Evolutionary conservation across 495 filamentous ascomycete species (phyloP), one percentile per base, ranked within the genome.

Genomic region (Aspergillus cristatus): DNA sequence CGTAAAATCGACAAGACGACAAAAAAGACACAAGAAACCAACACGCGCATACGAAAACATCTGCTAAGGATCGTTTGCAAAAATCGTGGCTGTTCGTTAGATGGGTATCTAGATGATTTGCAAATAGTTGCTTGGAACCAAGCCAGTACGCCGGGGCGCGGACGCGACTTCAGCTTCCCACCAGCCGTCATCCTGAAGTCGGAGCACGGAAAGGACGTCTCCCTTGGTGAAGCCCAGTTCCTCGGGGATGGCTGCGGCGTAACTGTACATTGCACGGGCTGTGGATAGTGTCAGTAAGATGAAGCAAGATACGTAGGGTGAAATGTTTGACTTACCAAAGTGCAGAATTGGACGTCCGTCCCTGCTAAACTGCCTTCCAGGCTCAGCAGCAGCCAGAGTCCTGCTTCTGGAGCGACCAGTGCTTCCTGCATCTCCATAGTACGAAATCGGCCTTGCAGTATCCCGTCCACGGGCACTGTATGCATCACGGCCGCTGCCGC

Each of bases 141-240:
- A 67, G 16, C 93, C 93, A 8, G 83, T 66, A 47, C 78, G 71
- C 14, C 76, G 72, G 17, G 79, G 79, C 48, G 76, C 78, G 0
- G 84, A 84, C 35, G 86, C 84, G 37, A 94, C 75, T 62, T 96
- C 89, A 11, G 93, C 91, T 68, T 97, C 91, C 93, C 93, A 99
- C 93, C 93, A 99, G 8, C 93, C 93, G 53, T 99, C 93, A 60
- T 99, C 93, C 57, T 99, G 93, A 41, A 89, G 76, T 44, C 86
- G 72, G 24, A 94, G 63, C n/a, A 99, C 78, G 1, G 90, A 86
- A 6, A 99, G 65, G 35, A 85, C 70, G 54, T 99, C 93, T 34
- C 93, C 93, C 62, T 97, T 97, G 8, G 75, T 72, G 51, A 99
- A 99, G 13, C 83, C 81, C 22, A 99, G 69, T 58, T 99, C 93